Conservation (phyloP, 257 asterid genomes). For the Verbena officinalis region DNA sequence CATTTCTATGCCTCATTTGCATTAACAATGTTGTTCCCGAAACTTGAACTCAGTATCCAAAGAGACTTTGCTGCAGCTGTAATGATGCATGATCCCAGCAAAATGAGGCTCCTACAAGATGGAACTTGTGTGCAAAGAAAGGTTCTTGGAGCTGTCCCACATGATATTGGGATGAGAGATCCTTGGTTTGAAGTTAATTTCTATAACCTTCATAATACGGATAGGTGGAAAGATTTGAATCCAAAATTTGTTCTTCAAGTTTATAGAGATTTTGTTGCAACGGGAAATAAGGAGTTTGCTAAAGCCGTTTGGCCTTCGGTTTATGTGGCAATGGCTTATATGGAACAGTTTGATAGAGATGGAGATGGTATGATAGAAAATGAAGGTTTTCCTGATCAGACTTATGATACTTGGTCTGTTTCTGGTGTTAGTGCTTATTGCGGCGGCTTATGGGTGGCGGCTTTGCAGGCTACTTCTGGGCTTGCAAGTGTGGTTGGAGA, state of each 20-base stretch:
- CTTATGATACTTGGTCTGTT: conserved; percentile 94
- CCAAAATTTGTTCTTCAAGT: conserved; percentile 95
- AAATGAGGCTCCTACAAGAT: conserved; percentile 56
- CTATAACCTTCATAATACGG: conserved; percentile 79
- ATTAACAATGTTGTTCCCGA: conserved; percentile 72
- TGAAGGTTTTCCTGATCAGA: conserved; percentile 94
- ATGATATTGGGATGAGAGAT: conserved; percentile 92
- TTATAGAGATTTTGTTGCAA: conserved; percentile 82
- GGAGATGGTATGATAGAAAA: conserved; percentile 99
- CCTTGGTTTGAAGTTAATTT: conserved; percentile 95
- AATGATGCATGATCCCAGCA: conserved; percentile 94
- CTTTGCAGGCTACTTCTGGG: conserved; percentile 93
- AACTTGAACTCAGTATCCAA: conserved; percentile 89
- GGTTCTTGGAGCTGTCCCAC: conserved; percentile 97
- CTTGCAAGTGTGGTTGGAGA: conserved; percentile 87
- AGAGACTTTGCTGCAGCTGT: conserved; percentile 97
- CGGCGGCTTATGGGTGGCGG: conserved; percentile 99
- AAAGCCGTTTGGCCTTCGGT: conserved; percentile 95
- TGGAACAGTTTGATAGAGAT: conserved; percentile 97
- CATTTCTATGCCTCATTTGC: conserved; percentile 94
- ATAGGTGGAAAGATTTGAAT: conserved; percentile 97
- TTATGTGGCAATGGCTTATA: conserved; percentile 88
- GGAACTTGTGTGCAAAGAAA: conserved; percentile 71
- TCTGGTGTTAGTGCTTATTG: conserved; percentile 94
- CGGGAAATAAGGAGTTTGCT: conserved; percentile 75